Evolutionary conservation across 148 eudicot genomes (phyloP).

Genomic region (Rhododendron griersonianum): DNA sequence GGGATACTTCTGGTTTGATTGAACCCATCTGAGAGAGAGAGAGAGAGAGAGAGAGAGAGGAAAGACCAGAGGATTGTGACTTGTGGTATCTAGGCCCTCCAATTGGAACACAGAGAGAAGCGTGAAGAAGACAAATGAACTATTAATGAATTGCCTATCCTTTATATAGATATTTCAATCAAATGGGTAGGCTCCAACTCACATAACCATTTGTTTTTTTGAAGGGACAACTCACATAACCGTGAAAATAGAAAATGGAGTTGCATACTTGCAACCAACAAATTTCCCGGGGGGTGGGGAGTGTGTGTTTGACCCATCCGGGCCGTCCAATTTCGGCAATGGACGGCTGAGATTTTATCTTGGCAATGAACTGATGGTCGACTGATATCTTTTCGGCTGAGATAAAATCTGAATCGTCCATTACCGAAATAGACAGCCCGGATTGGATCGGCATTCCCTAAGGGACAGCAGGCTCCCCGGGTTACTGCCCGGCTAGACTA

Average conservation of each 20-base stretch:
- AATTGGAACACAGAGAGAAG: neutral
- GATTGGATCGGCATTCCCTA: too few relatives aligned
- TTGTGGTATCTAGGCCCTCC: neutral
- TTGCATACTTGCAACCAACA: neutral
- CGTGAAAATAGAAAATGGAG: neutral
- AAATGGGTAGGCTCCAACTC: neutral
- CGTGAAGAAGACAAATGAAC: neutral
- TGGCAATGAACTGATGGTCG: too few relatives aligned
- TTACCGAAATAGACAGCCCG: too few relatives aligned
- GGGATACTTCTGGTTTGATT: slow-evolving; percentile 4
- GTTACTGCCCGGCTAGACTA: too few relatives aligned
- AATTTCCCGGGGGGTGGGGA: neutral
- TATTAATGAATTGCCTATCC: neutral
- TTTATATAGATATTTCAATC: neutral
- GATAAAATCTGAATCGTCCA: too few relatives aligned
- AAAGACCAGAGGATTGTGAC: neutral
- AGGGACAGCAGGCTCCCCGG: too few relatives aligned
- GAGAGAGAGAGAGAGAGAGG: neutral
- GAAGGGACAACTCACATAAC: neutral
- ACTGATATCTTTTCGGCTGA: too few relatives aligned
- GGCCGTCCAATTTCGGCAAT: too few relatives aligned
- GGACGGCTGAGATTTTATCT: too few relatives aligned
- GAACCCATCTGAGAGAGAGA: neutral
- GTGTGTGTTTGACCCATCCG: too few relatives aligned
- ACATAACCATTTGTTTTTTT: neutral